A percentile compares a stretch with the other conserved stretches of the same genome.
phyloP scores from a whole-genome alignment of 371 early-diverging fungal species.

The Zychaea mexicana region DNA sequence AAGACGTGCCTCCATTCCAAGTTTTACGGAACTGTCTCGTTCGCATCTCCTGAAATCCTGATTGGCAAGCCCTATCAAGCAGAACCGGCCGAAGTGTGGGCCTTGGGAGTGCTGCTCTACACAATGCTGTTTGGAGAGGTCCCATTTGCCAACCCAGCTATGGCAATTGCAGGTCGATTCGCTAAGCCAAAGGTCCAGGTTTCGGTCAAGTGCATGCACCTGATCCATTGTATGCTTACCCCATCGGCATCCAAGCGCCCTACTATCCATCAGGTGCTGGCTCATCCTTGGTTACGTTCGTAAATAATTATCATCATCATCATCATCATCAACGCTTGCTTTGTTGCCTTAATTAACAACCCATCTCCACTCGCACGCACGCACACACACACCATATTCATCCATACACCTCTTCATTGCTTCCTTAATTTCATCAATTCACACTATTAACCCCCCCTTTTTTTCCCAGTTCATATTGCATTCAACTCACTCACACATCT shows the following conservation, averaged over 20 bases:
- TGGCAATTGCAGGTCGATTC: conserved; percentile 47
- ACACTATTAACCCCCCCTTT: background rate
- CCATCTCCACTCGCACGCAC: background rate
- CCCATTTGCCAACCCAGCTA: conserved; percentile 65
- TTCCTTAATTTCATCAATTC: background rate
- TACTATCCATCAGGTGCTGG: conserved; percentile 61
- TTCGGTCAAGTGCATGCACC: conserved; percentile 53
- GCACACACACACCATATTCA: background rate
- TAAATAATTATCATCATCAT: background rate
- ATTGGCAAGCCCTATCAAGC: conserved; percentile 69
- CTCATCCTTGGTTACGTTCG: conserved; percentile 64
- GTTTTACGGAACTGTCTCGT: conserved; percentile 69
- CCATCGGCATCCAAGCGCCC: conserved; percentile 58
- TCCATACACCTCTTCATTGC: background rate
- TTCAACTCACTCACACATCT: background rate
- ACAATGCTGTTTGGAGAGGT: conserved; percentile 75
- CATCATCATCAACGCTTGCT: background rate
- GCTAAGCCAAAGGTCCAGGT: conserved; percentile 43
- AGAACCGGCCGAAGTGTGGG: conserved; percentile 83
- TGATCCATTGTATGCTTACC: conserved; percentile 69
- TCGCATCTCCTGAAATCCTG: conserved; percentile 84
- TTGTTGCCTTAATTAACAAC: too few species aligned
- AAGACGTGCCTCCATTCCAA: conserved; percentile 48
- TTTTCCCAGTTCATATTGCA: background rate
- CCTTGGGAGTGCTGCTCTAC: conserved; percentile 77